Evolutionary conservation across 1,284 basidiomycete species (phyloP), one percentile per base, ranked within the genome.

Genomic region (Trametes sp.): DNA sequence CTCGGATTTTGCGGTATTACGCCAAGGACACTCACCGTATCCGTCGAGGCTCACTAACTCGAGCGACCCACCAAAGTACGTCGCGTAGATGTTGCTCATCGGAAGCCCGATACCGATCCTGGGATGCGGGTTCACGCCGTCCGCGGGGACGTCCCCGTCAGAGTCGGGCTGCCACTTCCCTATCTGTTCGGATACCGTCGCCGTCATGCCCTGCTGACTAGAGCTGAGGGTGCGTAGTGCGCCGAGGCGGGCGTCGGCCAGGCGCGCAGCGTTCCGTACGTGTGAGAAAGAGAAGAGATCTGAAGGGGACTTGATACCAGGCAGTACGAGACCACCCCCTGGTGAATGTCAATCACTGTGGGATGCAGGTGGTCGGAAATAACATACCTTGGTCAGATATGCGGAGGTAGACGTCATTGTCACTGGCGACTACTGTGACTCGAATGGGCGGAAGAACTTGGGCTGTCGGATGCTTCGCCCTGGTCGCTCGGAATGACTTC

Each of bases 211-310:
- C 58, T 81, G 76, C 35, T 81, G 80, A 59, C 84, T 86, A 11
- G 82, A 80, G 70, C 87, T 89, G 26, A 86, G 85, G 7, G 80
- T 82, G 14, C 90, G 85, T 59, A 94, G 77, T 2, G 89, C 89
- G n/a, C 85, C 87, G 38, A 94, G 74, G 11, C 90, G 85, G n/a
- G 84, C 81, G 67, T 83, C 77, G 61, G 90, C 84, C 74, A 94
- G 75, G 48, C 92, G 82, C 31, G 84, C 80, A 2, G 89, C 85
- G 71, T 94, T 94, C 9, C 91, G 84, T 14, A 87, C 73, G 74
- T 94, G 92, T 16, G 92, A 94, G 76, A 94, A 94, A 9, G 92
- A 94, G 74, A 92, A 92, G 3, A 94, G 78, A 70, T 93, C 92
- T 14, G 87, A 84, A 0, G 92, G 87, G 0, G 81, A 82, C 57